Conservation (phyloP, 768 basidiomycete genomes). For the Pulveroboletus sp. region DNA sequence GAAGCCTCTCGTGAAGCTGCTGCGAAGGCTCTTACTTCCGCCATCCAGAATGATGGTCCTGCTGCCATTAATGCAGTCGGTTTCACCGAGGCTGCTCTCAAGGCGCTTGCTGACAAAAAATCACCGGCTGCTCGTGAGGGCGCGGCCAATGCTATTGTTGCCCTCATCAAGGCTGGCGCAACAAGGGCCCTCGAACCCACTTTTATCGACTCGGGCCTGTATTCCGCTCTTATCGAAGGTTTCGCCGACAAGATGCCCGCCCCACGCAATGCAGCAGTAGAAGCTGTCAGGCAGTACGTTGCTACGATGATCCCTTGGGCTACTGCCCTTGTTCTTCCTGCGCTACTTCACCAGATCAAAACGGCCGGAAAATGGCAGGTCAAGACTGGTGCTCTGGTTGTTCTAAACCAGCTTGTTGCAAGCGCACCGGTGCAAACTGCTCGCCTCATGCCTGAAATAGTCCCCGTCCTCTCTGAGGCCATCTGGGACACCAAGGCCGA, state of each 20-base stretch:
- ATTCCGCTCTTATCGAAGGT: slow-evolving; percentile 79
- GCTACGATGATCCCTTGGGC: slow-evolving; percentile 88
- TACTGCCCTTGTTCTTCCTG: slow-evolving; percentile 72
- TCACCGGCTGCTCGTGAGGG: slow-evolving; percentile 87
- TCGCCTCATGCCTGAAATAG: slow-evolving; percentile 89
- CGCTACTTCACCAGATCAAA: slow-evolving; percentile 89
- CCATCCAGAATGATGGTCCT: slow-evolving; percentile 82
- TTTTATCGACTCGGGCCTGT: slow-evolving; percentile 83
- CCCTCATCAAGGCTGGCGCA: slow-evolving; percentile 65
- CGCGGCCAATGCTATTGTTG: slow-evolving; percentile 66
- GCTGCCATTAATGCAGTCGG: slow-evolving; percentile 63
- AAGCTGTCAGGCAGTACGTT: slow-evolving; percentile 74
- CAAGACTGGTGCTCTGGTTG: slow-evolving; percentile 81
- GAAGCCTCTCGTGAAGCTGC: slow-evolving; percentile 75
- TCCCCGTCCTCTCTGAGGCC: slow-evolving; percentile 89
- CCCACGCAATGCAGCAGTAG: slow-evolving; percentile 78
- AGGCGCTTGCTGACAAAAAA: slow-evolving; percentile 94
- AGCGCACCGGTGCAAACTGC: slow-evolving; percentile 80
- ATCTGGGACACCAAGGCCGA: slow-evolving; percentile 99
- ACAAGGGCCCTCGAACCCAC: slow-evolving; percentile 81
- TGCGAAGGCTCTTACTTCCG: slow-evolving; percentile 61
- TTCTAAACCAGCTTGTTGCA: slow-evolving; percentile 82
- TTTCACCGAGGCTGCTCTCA: slow-evolving; percentile 69
- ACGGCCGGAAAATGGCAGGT: slow-evolving; percentile 96
- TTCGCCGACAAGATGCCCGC: slow-evolving; percentile 95